Percentiles rank a stretch among this genome's conserved stretches.
Conservation (phyloP, 2,329 filamentous ascomycete genomes). For the Corynespora cassiicola region DNA sequence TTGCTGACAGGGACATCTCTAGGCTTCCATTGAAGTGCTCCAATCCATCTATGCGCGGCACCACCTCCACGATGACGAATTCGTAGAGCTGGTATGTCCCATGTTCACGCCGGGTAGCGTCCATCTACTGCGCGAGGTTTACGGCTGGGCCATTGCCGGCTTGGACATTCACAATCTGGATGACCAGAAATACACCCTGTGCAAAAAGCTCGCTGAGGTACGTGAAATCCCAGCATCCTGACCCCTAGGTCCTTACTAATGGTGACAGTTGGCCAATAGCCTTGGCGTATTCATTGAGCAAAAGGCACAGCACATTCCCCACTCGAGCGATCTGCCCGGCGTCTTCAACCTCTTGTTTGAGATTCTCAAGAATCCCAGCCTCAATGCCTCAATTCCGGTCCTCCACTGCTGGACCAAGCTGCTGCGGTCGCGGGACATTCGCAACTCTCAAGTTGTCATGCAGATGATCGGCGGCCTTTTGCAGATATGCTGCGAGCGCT, state of each 20-base stretch:
- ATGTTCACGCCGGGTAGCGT: conserved; percentile 79
- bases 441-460: conserved; percentile 66
- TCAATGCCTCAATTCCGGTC: conserved; percentile 91
- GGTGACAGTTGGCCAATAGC: conserved; percentile 76
- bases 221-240: conserved; percentile 15
- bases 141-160: conserved; percentile 80
- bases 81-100: conserved; percentile 76
- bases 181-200: conserved; percentile 88
- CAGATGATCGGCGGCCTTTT: conserved; percentile 76
- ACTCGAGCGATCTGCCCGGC: conserved; percentile 70
- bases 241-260: conserved; percentile 24
- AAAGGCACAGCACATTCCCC: conserved; percentile 72
- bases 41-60: conserved; percentile 79
- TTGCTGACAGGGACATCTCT: conserved; percentile 19
- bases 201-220: conserved; percentile 94
- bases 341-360: conserved; percentile 81
- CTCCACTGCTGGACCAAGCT: conserved; percentile 89
- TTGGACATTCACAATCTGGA: conserved; percentile 83
- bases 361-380: conserved; percentile 82
- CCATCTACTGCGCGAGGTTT: conserved; percentile 73
- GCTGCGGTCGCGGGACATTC: conserved; percentile 73
- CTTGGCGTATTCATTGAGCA: conserved; percentile 84
- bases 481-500: conserved; percentile 80
- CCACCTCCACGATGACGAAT: conserved; percentile 78
- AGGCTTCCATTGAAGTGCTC: conserved; percentile 76